Evolutionary conservation across 805 yeast species (phyloP), one percentile per base, ranked within the genome.

Genomic region (Yarrowia sp.): DNA sequence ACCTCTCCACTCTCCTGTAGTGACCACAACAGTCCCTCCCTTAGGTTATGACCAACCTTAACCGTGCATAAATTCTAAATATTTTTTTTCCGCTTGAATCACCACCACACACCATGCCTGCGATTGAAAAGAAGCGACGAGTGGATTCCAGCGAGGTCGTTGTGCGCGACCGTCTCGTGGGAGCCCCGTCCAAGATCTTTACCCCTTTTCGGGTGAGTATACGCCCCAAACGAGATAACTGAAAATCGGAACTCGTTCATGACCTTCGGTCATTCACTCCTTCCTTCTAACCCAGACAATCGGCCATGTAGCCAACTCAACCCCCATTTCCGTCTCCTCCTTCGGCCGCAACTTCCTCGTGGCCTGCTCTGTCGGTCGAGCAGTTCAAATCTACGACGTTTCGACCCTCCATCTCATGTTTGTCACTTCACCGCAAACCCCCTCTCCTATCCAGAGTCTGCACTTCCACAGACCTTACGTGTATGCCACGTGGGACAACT

Each of bases 341-440:
- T 80, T 93, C 66, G 99, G 99, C 62, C 82, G 90, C 14, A 86
- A 96, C 0, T 92, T 89, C 71, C 89, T 92, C 71, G 84, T 91
- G 43, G 96, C 88, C 15, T 93, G 98, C 0, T 86, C 90, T 50
- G 97, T 95, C 22, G 98, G 98, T 2, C 81, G 86, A 63, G 82
- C 93, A 0, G 90, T 95, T 78, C 98, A 93, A 75, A 90, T 95
- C 33, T 95, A 89, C 72, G 99, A 95, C 77, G 97, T 71, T 13
- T 85, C 93, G 36, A 90, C 89, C 7, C 78, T 93, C 67, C 95
- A 90, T 69, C 78, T 93, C 68, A 78, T 93, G 22, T 93, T 95
- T 76, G 96, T 93, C 11, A 90, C 97, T 0, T 89, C 86, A 68
- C 83, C 82, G 18, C 93, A 89, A 74, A 88, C 97, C 0, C 82